Percentiles rank a stretch among this genome's conserved stretches.
Evolutionary conservation across 2,329 filamentous ascomycete genomes (phyloP).

Genomic region (Aspergillus fischeri): DNA sequence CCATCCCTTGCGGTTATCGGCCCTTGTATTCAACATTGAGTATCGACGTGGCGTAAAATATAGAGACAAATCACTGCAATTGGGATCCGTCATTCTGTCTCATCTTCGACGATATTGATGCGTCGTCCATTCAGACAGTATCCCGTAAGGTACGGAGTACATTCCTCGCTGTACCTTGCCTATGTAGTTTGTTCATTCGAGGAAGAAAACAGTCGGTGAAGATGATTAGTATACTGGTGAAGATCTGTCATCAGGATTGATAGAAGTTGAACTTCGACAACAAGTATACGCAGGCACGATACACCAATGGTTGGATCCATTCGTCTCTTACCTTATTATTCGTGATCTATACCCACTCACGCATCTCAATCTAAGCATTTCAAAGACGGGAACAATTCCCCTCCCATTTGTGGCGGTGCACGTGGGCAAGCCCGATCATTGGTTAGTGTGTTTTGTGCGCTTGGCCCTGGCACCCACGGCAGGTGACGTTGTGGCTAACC

Average conservation of each 20-base stretch:
- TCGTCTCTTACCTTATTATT: not conserved
- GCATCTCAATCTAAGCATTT: not conserved
- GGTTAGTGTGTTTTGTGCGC: slow-evolving; percentile 4
- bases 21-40: not conserved
- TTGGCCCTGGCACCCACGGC: slow-evolving; percentile 19
- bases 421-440: slow-evolving; percentile 5
- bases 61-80: not conserved
- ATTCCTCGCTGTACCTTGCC: too few relatives aligned
- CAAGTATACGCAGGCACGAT: too few relatives aligned
- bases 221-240: too few relatives aligned
- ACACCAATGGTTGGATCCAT: not conserved
- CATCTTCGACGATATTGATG: not conserved
- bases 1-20: too few relatives aligned
- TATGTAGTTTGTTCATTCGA: too few relatives aligned
- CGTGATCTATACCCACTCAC: not conserved
- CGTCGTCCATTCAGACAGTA: too few relatives aligned
- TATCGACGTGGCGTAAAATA: not conserved
- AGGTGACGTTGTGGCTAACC: slow-evolving; percentile 32
- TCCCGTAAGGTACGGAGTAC: too few relatives aligned
- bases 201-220: too few relatives aligned
- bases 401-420: slow-evolving; percentile 16
- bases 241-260: too few relatives aligned
- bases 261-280: too few relatives aligned
- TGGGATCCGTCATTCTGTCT: not conserved
- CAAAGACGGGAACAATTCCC: not conserved